Percentiles rank a stretch among this genome's conserved stretches.
These are phyloP conservation scores for Mycena olivaceomarginata DNA, from an alignment of 768 basidiomycete species.

Conservation along the genomic window DNA sequence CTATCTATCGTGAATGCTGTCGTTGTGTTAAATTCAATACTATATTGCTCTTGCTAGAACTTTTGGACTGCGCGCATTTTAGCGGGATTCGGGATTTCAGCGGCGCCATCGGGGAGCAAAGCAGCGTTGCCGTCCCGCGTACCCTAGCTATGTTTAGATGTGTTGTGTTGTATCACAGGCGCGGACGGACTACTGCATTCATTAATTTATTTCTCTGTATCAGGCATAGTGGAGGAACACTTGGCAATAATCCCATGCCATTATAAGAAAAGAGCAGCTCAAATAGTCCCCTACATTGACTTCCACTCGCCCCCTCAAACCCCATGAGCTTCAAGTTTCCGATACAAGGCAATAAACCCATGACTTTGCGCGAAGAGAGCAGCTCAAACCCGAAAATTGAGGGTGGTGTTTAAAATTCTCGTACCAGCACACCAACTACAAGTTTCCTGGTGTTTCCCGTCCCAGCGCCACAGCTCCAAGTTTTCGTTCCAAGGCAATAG, in stretches of 20 bases:
- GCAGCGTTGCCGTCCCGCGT: too few species aligned
- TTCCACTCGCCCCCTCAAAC: too few species aligned
- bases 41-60: background rate
- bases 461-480: background rate
- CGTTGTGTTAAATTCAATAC: background rate
- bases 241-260: background rate
- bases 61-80: background rate
- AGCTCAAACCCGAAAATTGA: background rate
- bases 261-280: background rate
- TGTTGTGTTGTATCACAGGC: background rate
- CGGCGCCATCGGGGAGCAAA: too few species aligned
- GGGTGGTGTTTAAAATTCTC: constrained; percentile 18
- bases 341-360: background rate
- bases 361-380: background rate
- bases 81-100: too few species aligned
- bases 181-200: background rate
- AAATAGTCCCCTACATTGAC: background rate
- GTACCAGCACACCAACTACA: background rate
- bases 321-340: background rate
- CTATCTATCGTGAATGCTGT: constrained; percentile 12
- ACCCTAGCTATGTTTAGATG: background rate
- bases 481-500: background rate
- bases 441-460: background rate
- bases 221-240: too few species aligned
- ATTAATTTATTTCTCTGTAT: background rate